Evolutionary conservation across 352 stramenopile genomes (phyloP).

Genomic region (Plasmopara muralis): DNA sequence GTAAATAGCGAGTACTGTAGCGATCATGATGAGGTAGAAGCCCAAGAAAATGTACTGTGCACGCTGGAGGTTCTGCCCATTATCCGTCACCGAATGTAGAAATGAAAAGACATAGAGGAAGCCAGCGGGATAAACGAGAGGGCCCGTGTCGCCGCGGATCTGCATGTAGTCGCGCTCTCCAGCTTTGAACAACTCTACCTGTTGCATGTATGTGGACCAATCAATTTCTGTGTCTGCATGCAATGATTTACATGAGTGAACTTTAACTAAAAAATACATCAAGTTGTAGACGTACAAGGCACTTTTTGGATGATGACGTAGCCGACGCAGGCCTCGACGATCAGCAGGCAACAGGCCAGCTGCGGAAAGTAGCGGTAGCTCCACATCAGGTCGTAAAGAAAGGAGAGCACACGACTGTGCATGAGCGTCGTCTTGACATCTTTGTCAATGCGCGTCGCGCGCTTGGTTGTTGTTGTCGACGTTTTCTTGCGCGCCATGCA

Average conservation of each 20-base stretch:
- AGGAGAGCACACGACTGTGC: slow-evolving; percentile 59
- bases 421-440: slow-evolving; percentile 74
- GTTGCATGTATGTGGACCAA: slow-evolving; percentile 99
- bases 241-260: background rate
- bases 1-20: slow-evolving; percentile 87
- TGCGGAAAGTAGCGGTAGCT: slow-evolving; percentile 82
- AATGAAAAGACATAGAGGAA: slow-evolving; percentile 97
- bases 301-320: slow-evolving; percentile 81
- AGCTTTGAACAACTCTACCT: slow-evolving; percentile 89
- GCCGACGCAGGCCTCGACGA: slow-evolving; percentile 49
- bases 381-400: slow-evolving; percentile 82
- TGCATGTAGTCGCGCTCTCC: slow-evolving; percentile 95
- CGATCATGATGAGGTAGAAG: slow-evolving; percentile 92
- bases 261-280: background rate
- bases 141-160: slow-evolving; percentile 93
- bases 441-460: slow-evolving; percentile 79
- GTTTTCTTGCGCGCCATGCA: slow-evolving; percentile 28
- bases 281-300: slow-evolving; percentile 21
- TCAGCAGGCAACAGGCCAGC: slow-evolving; percentile 46
- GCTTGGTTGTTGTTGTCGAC: slow-evolving; percentile 16
- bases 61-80: slow-evolving; percentile 68
- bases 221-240: slow-evolving; percentile 97
- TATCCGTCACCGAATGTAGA: slow-evolving; percentile 88
- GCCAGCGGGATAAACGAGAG: slow-evolving; percentile 96
- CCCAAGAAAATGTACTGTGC: slow-evolving; percentile 93